phyloP scores from a whole-genome alignment of 1,139 yeast genomes.

The Debaryomyces udenii region DNA sequence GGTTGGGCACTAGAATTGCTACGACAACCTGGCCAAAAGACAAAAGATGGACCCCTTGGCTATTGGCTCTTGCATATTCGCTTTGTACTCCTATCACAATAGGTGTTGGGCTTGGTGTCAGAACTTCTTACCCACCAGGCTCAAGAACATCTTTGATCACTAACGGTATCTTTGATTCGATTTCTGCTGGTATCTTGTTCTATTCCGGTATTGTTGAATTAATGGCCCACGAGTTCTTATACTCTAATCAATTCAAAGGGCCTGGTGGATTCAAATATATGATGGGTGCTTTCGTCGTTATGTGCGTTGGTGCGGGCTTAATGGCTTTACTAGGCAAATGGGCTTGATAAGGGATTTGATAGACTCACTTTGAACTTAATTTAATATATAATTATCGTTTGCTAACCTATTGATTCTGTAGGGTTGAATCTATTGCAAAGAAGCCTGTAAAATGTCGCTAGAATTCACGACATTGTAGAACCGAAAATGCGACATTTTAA shows the following conservation, averaged over 20 bases:
- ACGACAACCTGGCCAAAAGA: conserved; percentile 37
- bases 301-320: conserved; percentile 39
- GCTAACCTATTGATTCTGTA: not conserved
- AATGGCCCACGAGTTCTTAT: conserved; percentile 43
- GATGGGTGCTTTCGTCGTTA: conserved; percentile 27
- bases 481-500: conserved; percentile 1
- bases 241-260: conserved; percentile 30
- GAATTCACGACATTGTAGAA: conserved; percentile 2
- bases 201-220: conserved; percentile 44
- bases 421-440: not conserved
- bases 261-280: conserved; percentile 21
- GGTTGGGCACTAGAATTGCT: conserved; percentile 45
- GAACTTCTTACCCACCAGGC: conserved; percentile 37
- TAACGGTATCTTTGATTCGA: conserved; percentile 39
- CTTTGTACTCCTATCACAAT: conserved; percentile 41
- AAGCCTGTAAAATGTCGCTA: not conserved
- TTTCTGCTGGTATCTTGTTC: conserved; percentile 44
- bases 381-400: not conserved
- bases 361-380: no score
- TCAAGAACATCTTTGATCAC: conserved; percentile 37
- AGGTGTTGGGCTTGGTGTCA: conserved; percentile 41
- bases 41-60: conserved; percentile 36
- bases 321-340: conserved; percentile 50
- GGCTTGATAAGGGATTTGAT: conserved; percentile 38
- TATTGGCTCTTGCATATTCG: conserved; percentile 33